Evolutionary conservation across 2,329 filamentous ascomycete species (phyloP).

Genomic region (Trichoderma afroharzianum): DNA sequence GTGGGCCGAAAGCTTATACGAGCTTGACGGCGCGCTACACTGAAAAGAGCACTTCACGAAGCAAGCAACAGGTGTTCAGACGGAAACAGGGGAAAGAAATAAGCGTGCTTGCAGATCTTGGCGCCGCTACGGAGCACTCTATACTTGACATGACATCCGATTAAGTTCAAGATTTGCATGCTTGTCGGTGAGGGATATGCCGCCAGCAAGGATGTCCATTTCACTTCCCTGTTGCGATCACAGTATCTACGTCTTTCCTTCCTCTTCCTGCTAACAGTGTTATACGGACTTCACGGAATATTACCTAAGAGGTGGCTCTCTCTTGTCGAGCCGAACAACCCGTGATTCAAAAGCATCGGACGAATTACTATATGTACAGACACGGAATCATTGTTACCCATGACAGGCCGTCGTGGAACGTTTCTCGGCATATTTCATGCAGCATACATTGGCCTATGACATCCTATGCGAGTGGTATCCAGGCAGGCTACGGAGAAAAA

Average conservation of each 20-base stretch:
- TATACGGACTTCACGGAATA: not conserved
- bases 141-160: not conserved
- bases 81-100: not conserved
- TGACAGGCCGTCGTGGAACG: not conserved
- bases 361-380: not conserved
- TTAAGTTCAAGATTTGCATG: not conserved
- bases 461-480: not conserved
- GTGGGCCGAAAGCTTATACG: not conserved
- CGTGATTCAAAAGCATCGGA: no score
- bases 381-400: not conserved
- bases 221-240: not conserved
- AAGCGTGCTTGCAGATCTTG: constrained; percentile 1
- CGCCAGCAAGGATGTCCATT: not conserved
- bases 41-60: not conserved
- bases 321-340: not conserved
- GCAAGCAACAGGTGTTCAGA: not conserved
- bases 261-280: not conserved
- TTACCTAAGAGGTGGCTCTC: not conserved
- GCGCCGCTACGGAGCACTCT: not conserved
- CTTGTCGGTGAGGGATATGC: not conserved
- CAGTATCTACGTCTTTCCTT: not conserved
- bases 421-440: not conserved
- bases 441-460: not conserved
- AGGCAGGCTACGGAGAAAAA: not conserved
- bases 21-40: not conserved